phyloP scores from a whole-genome alignment of 2,329 filamentous ascomycete species.

The Pyrenochaeta sp. region DNA sequence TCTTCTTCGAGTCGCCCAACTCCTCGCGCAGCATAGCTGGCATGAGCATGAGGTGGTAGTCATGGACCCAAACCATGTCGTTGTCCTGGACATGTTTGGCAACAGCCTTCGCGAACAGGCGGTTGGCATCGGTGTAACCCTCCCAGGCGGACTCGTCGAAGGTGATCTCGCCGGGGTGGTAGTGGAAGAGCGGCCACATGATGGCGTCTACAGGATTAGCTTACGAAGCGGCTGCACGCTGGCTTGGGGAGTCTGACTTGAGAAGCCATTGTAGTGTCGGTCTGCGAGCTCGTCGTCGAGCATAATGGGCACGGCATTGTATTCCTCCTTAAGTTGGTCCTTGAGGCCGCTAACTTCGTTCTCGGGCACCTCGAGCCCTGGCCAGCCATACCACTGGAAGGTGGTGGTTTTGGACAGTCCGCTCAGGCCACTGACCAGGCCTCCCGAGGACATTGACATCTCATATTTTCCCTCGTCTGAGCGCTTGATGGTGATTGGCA shows the following conservation, averaged over 20 bases:
- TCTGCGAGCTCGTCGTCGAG: constrained; percentile 93
- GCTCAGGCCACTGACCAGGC: constrained; percentile 90
- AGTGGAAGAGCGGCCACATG: constrained; percentile 98
- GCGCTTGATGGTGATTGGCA: constrained; percentile 96
- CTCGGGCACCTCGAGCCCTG: constrained; percentile 88
- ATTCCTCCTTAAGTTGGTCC: constrained; percentile 81
- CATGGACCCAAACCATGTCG: constrained; percentile 96
- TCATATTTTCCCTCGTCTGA: constrained; percentile 89
- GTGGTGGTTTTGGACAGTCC: constrained; percentile 90
- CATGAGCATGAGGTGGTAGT: constrained; percentile 97
- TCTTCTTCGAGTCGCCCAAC: constrained; percentile 80
- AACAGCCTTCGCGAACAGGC: constrained; percentile 87
- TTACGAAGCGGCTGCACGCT: background rate
- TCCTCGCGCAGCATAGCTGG: constrained; percentile 94
- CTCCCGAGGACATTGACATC: constrained; percentile 96
- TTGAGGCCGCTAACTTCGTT: constrained; percentile 78
- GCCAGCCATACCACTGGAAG: constrained; percentile 99
- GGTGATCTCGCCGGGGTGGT: constrained; percentile 97
- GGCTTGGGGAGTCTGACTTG: constrained; percentile 67
- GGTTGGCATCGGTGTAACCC: constrained; percentile 92
- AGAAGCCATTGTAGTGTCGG: constrained; percentile 96
- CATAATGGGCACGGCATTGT: constrained; percentile 90
- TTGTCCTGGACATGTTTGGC: constrained; percentile 88
- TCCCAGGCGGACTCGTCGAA: constrained; percentile 96
- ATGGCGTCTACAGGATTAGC: constrained; percentile 72